A percentile compares a stretch with the other conserved stretches of the same genome.
Evolutionary conservation across 768 basidiomycete genomes (phyloP).

Genomic region (Termitomyces sp.): DNA sequence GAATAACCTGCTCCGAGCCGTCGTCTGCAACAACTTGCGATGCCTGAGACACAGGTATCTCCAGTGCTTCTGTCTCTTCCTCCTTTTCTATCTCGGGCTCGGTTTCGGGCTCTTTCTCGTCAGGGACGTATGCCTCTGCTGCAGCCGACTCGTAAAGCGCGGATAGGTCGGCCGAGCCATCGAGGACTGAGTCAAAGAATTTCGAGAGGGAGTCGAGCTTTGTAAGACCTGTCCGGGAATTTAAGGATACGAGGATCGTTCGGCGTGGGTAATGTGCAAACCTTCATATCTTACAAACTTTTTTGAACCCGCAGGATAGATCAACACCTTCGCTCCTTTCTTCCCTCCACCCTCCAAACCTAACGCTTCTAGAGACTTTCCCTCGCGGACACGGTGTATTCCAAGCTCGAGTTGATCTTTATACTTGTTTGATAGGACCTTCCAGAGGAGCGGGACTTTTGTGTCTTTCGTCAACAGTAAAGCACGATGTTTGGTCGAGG

Average conservation of each 20-base stretch:
- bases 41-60: not conserved
- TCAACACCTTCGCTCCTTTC: constrained; percentile 61
- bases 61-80: not conserved
- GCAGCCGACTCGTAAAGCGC: constrained; percentile 33
- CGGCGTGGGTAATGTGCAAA: constrained; percentile 17
- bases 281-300: constrained; percentile 65
- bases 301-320: constrained; percentile 60
- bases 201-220: constrained; percentile 73
- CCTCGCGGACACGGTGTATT: constrained; percentile 61
- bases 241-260: not conserved
- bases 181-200: constrained; percentile 67
- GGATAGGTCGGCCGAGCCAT: constrained; percentile 58
- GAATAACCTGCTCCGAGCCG: constrained; percentile 1
- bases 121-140: constrained; percentile 34
- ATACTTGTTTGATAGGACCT: constrained; percentile 72
- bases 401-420: constrained; percentile 56
- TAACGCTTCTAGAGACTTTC: constrained; percentile 48
- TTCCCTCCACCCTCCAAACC: constrained; percentile 51
- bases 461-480: constrained; percentile 73
- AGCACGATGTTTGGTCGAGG: constrained; percentile 43
- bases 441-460: constrained; percentile 75
- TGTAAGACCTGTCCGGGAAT: constrained; percentile 43
- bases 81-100: constrained; percentile 23
- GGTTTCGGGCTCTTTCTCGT: constrained; percentile 37
- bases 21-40: not conserved